phyloP scores from a whole-genome alignment of 305 asterid species.

The Solanum aculeatissimum region DNA sequence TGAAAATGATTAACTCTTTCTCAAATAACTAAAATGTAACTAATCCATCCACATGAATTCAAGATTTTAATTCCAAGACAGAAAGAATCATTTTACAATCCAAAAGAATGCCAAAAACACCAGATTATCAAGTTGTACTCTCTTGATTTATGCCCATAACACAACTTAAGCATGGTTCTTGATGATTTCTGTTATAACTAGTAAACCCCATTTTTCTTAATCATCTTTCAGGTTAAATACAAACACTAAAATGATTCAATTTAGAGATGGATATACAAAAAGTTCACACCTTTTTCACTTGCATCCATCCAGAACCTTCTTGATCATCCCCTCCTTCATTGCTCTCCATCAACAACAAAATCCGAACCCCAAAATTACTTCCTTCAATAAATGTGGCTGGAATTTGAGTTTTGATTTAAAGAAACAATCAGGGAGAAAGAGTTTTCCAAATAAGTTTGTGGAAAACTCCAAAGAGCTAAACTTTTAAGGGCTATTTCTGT shows the following conservation, averaged over 20 bases:
- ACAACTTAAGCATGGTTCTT: neutral
- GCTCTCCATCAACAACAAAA: slow-evolving; percentile 36
- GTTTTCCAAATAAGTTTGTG: neutral
- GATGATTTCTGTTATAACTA: neutral
- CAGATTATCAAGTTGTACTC: neutral
- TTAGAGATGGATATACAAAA: slow-evolving; percentile 4
- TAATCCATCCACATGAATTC: neutral
- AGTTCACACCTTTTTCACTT: slow-evolving; percentile 79
- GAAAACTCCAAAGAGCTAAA: neutral
- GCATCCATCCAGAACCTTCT: slow-evolving; percentile 97
- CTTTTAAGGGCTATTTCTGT: neutral
- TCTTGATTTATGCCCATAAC: neutral
- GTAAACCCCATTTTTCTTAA: neutral
- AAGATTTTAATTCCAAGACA: neutral
- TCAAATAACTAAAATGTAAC: neutral
- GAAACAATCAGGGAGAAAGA: neutral
- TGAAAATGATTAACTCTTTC: neutral
- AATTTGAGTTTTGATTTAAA: neutral
- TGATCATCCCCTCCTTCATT: slow-evolving; percentile 54
- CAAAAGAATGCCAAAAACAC: neutral
- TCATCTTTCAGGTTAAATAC: neutral
- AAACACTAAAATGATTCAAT: neutral
- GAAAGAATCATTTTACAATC: neutral
- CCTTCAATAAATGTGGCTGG: neutral
- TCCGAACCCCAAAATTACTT: neutral